Percentiles rank a stretch among this genome's conserved stretches.
These are phyloP conservation scores for Geosiphon pyriformis DNA, from an alignment of 192 early-diverging fungal species.

Conservation along the genomic window DNA sequence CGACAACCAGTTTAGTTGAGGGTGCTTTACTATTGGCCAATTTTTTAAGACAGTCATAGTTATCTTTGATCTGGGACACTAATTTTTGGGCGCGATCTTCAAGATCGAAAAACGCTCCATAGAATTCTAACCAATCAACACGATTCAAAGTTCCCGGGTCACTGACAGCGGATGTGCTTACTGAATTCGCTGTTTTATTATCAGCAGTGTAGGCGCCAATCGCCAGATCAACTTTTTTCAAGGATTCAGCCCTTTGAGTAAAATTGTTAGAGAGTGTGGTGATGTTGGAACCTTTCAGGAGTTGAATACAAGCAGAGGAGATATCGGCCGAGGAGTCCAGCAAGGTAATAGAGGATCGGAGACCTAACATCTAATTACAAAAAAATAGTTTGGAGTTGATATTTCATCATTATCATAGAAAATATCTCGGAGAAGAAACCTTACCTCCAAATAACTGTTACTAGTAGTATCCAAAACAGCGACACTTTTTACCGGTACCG, in stretches of 20 bases:
- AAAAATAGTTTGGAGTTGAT: slow-evolving; percentile 4
- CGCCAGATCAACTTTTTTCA: slow-evolving; percentile 42
- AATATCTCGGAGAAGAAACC: background rate
- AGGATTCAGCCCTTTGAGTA: slow-evolving; percentile 42
- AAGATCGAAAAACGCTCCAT: slow-evolving; percentile 60
- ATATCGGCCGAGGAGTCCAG: slow-evolving; percentile 35
- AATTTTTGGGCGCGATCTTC: slow-evolving; percentile 49
- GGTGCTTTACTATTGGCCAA: slow-evolving; percentile 24
- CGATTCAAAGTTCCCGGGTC: slow-evolving; percentile 50
- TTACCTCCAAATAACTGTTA: slow-evolving; percentile 45
- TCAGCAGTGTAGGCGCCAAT: slow-evolving; percentile 41
- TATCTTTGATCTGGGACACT: slow-evolving; percentile 40
- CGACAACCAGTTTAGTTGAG: slow-evolving; percentile 44
- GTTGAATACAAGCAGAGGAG: slow-evolving; percentile 48
- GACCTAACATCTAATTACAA: slow-evolving; percentile 37
- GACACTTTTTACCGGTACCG: slow-evolving; percentile 39
- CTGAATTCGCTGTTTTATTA: slow-evolving; percentile 38
- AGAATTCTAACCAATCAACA: slow-evolving; percentile 55
- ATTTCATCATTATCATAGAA: background rate
- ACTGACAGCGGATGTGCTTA: slow-evolving; percentile 39
- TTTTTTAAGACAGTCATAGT: slow-evolving; percentile 52
- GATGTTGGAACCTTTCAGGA: slow-evolving; percentile 23
- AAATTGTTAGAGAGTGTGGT: slow-evolving; percentile 35
- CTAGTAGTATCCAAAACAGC: slow-evolving; percentile 38
- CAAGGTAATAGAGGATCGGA: slow-evolving; percentile 31